A percentile compares a stretch with the other conserved stretches of the same genome.
Evolutionary conservation across 108 stramenopile species (phyloP).

Genomic region (Nitzschia palea): DNA sequence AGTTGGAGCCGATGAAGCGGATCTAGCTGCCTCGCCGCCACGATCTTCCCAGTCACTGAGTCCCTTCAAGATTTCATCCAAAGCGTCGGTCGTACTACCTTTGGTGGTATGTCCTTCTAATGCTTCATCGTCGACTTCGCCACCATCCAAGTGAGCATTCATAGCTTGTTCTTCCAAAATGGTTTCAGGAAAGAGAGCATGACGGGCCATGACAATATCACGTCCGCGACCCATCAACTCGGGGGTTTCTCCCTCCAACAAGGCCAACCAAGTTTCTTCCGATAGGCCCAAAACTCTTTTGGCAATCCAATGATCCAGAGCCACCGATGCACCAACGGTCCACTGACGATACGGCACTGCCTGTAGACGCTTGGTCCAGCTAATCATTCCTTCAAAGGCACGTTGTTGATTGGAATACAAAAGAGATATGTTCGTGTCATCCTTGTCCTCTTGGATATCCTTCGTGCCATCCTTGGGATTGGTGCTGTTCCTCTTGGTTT

Average conservation of each 20-base stretch:
- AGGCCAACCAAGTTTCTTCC: slow-evolving; percentile 68
- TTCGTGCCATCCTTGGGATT: slow-evolving; percentile 13
- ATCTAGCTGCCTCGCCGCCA: slow-evolving; percentile 31
- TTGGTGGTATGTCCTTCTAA: slow-evolving; percentile 24
- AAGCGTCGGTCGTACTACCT: background rate
- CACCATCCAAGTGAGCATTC: slow-evolving; percentile 26
- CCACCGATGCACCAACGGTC: slow-evolving; percentile 81
- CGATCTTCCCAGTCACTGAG: slow-evolving; percentile 27
- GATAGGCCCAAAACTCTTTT: slow-evolving; percentile 64
- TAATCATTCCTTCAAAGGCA: slow-evolving; percentile 67
- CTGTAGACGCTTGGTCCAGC: slow-evolving; percentile 68
- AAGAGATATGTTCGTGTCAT: slow-evolving; percentile 17
- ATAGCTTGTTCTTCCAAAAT: slow-evolving; percentile 33
- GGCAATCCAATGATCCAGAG: slow-evolving; percentile 90
- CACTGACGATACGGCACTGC: slow-evolving; percentile 76
- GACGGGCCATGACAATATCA: slow-evolving; percentile 63
- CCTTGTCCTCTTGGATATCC: slow-evolving; percentile 20
- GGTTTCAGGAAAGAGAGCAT: slow-evolving; percentile 84
- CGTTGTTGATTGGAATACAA: slow-evolving; percentile 49
- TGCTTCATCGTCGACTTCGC: slow-evolving; percentile 24
- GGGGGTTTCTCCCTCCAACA: slow-evolving; percentile 74
- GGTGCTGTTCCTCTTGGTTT: background rate
- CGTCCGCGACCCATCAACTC: slow-evolving; percentile 45
- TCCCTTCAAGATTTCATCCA: slow-evolving; percentile 25
- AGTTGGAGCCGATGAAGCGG: background rate